Conservation (phyloP, 2,329 filamentous ascomycete genomes). For the Orbilia blumenaviensis region DNA sequence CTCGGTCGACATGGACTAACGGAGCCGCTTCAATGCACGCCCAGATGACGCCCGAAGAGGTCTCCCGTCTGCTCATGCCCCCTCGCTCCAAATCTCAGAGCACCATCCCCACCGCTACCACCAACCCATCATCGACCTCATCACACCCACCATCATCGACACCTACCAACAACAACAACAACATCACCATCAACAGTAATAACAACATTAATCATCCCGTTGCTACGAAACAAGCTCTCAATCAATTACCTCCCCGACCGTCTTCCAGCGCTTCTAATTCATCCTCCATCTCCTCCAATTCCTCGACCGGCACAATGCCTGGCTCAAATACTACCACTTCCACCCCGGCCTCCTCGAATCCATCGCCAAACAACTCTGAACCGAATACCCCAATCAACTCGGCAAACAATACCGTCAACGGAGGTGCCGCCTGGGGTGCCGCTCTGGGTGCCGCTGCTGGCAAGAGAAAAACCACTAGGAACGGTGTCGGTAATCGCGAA, state of each 20-base stretch:
- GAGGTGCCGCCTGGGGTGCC: conserved; percentile 60
- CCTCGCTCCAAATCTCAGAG: conserved; percentile 93
- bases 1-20: conserved; percentile 52
- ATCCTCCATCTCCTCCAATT: conserved; percentile 59
- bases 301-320: conserved; percentile 57
- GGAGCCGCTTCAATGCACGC: conserved; percentile 38
- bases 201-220: background rate
- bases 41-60: conserved; percentile 80
- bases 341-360: conserved; percentile 44
- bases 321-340: conserved; percentile 41
- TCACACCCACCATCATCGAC: conserved; percentile 70
- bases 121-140: conserved; percentile 72
- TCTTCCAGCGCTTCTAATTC: conserved; percentile 43
- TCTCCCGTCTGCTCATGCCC: conserved; percentile 86
- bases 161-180: conserved; percentile 66
- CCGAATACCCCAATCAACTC: conserved; percentile 61
- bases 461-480: conserved; percentile 63
- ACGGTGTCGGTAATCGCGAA: conserved; percentile 59
- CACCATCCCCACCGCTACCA: conserved; percentile 73
- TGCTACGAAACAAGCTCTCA: background rate
- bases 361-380: conserved; percentile 56
- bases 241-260: conserved; percentile 36
- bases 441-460: conserved; percentile 55
- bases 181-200: conserved; percentile 58
- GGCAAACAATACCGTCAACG: conserved; percentile 59